Base-by-base conservation (phyloP, 75 land plant species). In the Ceratopteris richardii region DNA sequence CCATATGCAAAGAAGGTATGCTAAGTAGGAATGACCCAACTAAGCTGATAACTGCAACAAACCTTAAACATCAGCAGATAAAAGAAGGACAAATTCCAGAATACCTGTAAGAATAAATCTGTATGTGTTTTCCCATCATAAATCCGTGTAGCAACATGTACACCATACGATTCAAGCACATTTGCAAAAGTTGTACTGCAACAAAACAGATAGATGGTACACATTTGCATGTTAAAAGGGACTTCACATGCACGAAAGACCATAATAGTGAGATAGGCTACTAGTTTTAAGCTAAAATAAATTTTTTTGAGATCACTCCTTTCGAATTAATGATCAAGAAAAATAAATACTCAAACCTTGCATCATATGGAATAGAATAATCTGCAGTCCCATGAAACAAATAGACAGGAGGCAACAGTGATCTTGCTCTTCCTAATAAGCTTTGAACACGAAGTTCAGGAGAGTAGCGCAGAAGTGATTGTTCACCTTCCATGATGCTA, bases 401-500 rank as follows among this genome's bases (percentile, higher is more conserved):
- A 39, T 70, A 57, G 17, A 93, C 74, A 5, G 74, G 78, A 46
- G 98, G 98, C 14, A 93, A 64, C 46, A 78, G 60, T 42, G 90
- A 79, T 52, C 79, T 73, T 31, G 90, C 98, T 51, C 60, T 52
- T 31, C 39, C 56, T 44, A 65, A 63, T 31, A 82, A 69, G 16
- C 72, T 71, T 39, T 63, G 70, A 13, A 79, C 81, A 65, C 86
- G 44, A 22, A 81, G 20, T 75, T 88, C 95, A 29, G 98, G 98
- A 64, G 98, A 93, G 66, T 56, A 85, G 7, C 43, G 61, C n/a
- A 48, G 58, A 54, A 93, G 68, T 11, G 82, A 82, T 37, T 68
- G 59, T 51, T 93, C 95, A 26, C 98, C 98, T 64, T 88, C 95
- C 98, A 93, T 92, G 61, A 92, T 75, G 76, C 97, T 92, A 85